Evolutionary conservation across 2,329 filamentous ascomycete species (phyloP).

Genomic region (Stachybotrys chartarum): DNA sequence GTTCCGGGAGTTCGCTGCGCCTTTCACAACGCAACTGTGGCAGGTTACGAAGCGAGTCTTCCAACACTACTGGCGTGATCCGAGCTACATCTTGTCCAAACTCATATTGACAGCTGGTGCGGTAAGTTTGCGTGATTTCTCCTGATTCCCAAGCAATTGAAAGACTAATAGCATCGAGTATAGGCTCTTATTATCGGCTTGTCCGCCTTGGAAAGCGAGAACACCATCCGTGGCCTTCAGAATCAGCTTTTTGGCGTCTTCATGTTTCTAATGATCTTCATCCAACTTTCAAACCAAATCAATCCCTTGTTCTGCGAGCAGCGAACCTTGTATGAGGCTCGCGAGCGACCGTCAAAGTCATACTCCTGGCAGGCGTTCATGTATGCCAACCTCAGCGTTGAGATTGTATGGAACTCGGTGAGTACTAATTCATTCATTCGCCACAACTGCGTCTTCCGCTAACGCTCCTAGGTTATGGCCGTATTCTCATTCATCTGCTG

Average conservation of each 20-base stretch:
- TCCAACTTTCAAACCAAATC: slow-evolving; percentile 56
- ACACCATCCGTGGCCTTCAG: slow-evolving; percentile 58
- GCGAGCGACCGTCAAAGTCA: slow-evolving; percentile 58
- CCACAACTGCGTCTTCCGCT: slow-evolving; percentile 2
- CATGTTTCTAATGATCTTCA: slow-evolving; percentile 65
- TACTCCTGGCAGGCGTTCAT: slow-evolving; percentile 66
- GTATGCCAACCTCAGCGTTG: slow-evolving; percentile 52
- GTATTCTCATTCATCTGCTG: slow-evolving; percentile 57
- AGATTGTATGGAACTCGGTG: slow-evolving; percentile 60
- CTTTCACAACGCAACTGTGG: slow-evolving; percentile 52
- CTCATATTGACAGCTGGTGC: slow-evolving; percentile 43
- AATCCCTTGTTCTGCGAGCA: slow-evolving; percentile 66
- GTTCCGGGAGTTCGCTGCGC: slow-evolving; percentile 60
- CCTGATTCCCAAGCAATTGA: too few species aligned
- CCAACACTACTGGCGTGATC: slow-evolving; percentile 72
- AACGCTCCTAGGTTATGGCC: slow-evolving; percentile 13
- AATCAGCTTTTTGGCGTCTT: slow-evolving; percentile 68
- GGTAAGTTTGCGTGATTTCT: too few species aligned
- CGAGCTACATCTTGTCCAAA: slow-evolving; percentile 70
- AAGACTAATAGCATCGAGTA: background rate
- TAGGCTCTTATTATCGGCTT: slow-evolving; percentile 58
- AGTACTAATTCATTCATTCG: slow-evolving; percentile 16
- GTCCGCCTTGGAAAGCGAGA: slow-evolving; percentile 55
- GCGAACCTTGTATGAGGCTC: slow-evolving; percentile 62
- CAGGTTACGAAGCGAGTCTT: slow-evolving; percentile 60